Percentiles rank a stretch among this genome's conserved stretches.
Conservation (phyloP, 305 asterid species). For the Fraxinus velutina region DNA sequence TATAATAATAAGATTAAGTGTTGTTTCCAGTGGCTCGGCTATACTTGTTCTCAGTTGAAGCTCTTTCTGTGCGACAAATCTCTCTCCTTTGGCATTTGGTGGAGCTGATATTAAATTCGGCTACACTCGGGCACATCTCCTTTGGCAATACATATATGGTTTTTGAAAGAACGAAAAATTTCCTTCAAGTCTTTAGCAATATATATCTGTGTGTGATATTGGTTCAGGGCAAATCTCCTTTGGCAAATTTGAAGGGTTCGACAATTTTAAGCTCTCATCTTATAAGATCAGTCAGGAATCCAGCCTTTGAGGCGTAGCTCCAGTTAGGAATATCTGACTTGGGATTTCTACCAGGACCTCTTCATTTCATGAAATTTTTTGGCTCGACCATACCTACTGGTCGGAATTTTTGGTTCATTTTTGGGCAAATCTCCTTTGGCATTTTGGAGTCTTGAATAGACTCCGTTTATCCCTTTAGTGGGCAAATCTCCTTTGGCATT, state of each 20-base stretch:
- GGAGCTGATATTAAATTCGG: conserved; percentile 21
- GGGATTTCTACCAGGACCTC: conserved; percentile 17
- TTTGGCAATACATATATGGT: conserved; percentile 44
- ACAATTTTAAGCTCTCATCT: conserved; percentile 12
- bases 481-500: conserved; percentile 96
- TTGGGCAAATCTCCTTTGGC: conserved; percentile 54
- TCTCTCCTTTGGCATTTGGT: conserved; percentile 29
- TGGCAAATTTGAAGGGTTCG: conserved; percentile 40
- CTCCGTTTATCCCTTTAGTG: conserved; percentile 30
- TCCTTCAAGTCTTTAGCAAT: conserved; percentile 29
- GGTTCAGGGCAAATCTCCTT: conserved; percentile 59
- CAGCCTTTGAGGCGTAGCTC: conserved; percentile 17
- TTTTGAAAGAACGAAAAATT: conserved; percentile 27
- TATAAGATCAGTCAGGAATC: conserved; percentile 17
- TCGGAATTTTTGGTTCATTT: conserved; percentile 22
- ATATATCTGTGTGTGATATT: conserved; percentile 20
- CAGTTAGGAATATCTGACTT: conserved; percentile 16
- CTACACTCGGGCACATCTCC: conserved; percentile 52
- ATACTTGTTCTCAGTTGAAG: conserved; percentile 14
- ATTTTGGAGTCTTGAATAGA: conserved; percentile 36
- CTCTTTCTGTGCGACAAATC: conserved; percentile 25
- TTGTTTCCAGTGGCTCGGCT: neutral
- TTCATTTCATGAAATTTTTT: conserved; percentile 8
- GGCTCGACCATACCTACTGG: conserved; percentile 24
- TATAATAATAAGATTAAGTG: neutral